Base-by-base conservation (phyloP, 2,329 filamentous ascomycete species). In the Chaetomium globosum region DNA sequence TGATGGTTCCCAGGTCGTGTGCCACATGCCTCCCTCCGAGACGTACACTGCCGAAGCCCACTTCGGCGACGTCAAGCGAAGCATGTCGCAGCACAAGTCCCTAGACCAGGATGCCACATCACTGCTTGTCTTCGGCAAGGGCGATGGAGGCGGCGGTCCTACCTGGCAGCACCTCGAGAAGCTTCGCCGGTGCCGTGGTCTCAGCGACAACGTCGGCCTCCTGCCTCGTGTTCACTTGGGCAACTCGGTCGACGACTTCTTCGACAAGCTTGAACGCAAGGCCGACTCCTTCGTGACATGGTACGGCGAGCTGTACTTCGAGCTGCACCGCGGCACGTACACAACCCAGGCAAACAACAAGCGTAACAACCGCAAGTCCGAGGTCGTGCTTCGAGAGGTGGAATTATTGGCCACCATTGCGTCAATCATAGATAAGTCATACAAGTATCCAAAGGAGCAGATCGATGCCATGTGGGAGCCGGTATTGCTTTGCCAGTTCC, bases 341-440 rank as follows among this genome's bases (percentile, higher is more conserved):
- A 99, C 95, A 3, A 97, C 94, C 0, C 94, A 98, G 77, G 90
- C 93, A 66, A 97, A 97, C 80, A 99, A 97, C 82, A 99, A 99
- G 81, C 87, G 87, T 71, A 94, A 96, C 81, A 99, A 98, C 76
- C 87, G 95, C 62, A 90, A 89, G 74, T 85, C 92, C 0, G 95
- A 99, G 78, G 87, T 90, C 61, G 78, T 97, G 79, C 83, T 99
- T 61, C 89, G 93, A 55, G 92, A 97, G 69, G 83, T 98, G 63
- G 95, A 99, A 77, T 88, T 91, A 69, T 81, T 98, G 43, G 92
- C 93, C 8, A 96, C 95, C 0, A 80, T 96, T 70, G 93, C 92
- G 5, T 95, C 90, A 2, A 80, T 98, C 68, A 87, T 87, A 71
- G 81, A 88, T 67, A 81, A 82, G 33, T 81, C 81, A 1, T 98